phyloP scores from a whole-genome alignment of 306 rosid genomes.

The Fragaria vesca region DNA sequence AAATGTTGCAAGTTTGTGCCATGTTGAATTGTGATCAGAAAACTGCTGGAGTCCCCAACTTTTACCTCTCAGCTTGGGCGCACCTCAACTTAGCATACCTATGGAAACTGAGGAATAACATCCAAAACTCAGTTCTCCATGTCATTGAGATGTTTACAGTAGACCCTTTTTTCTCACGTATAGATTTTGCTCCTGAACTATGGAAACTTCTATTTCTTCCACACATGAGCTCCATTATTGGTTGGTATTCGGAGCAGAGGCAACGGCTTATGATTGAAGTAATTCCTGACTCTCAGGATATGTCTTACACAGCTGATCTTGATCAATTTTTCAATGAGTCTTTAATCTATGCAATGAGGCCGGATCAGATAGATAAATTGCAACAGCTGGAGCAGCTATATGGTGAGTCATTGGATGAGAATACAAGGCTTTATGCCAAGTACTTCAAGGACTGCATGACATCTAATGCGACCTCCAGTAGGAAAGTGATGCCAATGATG shows the following conservation, averaged over 20 bases:
- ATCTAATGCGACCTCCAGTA: constrained; percentile 53
- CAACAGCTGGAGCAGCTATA: constrained; percentile 76
- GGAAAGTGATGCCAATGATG: constrained; percentile 73
- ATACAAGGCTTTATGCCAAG: constrained; percentile 71
- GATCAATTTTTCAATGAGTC: constrained; percentile 80
- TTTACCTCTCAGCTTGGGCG: constrained; percentile 93
- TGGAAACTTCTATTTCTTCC: constrained; percentile 83
- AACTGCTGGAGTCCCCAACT: constrained; percentile 94
- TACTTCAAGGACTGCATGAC: constrained; percentile 73
- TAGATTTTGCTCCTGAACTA: constrained; percentile 88
- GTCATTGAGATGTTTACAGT: constrained; percentile 76
- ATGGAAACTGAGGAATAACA: constrained; percentile 66
- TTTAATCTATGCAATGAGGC: constrained; percentile 62
- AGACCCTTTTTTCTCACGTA: constrained; percentile 80
- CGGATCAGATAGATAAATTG: constrained; percentile 69
- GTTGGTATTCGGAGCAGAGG: constrained; percentile 92
- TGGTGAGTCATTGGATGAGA: constrained; percentile 79
- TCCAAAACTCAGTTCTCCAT: constrained; percentile 55
- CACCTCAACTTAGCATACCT: constrained; percentile 74
- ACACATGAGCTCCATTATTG: constrained; percentile 80
- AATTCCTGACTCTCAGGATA: constrained; percentile 67
- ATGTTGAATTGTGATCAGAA: constrained; percentile 66
- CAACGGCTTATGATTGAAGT: constrained; percentile 80
- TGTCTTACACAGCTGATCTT: constrained; percentile 76
- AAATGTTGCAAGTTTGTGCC: constrained; percentile 93